These are phyloP conservation scores for Leucogyrophana mollusca DNA, from an alignment of 768 basidiomycete genomes.

Conservation along the genomic window DNA sequence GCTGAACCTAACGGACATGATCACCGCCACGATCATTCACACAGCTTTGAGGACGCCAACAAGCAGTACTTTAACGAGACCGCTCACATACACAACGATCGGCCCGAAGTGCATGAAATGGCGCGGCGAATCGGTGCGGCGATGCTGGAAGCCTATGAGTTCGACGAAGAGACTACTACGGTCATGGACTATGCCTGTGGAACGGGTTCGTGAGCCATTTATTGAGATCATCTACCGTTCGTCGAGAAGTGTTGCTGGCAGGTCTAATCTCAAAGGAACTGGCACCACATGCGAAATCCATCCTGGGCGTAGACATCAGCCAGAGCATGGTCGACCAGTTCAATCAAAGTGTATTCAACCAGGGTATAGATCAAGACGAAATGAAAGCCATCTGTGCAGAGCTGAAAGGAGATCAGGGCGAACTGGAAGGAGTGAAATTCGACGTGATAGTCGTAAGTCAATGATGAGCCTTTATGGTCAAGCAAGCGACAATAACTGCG, in stretches of 20 bases:
- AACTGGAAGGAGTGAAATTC: conserved; percentile 55
- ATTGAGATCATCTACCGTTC: neutral
- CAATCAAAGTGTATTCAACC: conserved; percentile 54
- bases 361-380: conserved; percentile 63
- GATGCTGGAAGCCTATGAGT: conserved; percentile 38
- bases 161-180: conserved; percentile 54
- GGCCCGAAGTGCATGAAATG: conserved; percentile 14
- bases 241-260: conserved; percentile 20
- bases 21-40: neutral
- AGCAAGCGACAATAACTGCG: neutral
- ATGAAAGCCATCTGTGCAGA: conserved; percentile 61
- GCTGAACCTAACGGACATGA: neutral
- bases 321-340: conserved; percentile 66
- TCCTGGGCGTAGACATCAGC: conserved; percentile 78
- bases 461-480: neutral
- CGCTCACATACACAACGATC: conserved; percentile 24
- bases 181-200: conserved; percentile 80
- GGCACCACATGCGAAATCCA: conserved; percentile 54
- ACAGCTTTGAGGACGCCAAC: conserved; percentile 22
- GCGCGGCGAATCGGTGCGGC: conserved; percentile 22
- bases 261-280: conserved; percentile 65
- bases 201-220: conserved; percentile 41
- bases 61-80: conserved; percentile 21
- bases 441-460: conserved; percentile 67
- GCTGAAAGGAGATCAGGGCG: conserved; percentile 44